phyloP scores from a whole-genome alignment of 192 early-diverging fungal genomes.

The Dissophora ornata region DNA sequence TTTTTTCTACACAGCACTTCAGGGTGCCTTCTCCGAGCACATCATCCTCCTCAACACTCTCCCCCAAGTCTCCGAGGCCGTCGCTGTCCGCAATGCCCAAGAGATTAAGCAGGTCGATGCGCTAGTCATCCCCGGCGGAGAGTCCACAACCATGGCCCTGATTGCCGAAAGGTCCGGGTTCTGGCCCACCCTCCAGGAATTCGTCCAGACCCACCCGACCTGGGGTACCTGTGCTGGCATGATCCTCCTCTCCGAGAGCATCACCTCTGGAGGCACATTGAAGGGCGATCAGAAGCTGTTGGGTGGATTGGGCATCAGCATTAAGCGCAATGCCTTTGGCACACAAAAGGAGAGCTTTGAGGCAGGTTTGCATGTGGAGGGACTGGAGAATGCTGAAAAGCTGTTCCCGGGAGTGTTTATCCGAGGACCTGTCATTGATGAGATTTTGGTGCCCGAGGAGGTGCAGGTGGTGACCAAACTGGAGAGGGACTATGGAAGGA shows the following conservation, averaged over 20 bases:
- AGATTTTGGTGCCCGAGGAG: constrained; percentile 68
- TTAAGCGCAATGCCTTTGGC: constrained; percentile 95
- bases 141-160: constrained; percentile 93
- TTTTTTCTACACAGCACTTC: constrained; percentile 85
- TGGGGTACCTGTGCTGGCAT: constrained; percentile 98
- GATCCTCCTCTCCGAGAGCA: constrained; percentile 87
- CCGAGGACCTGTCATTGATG: constrained; percentile 90
- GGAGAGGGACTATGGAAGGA: constrained; percentile 65
- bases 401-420: constrained; percentile 87
- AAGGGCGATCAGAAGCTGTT: constrained; percentile 89
- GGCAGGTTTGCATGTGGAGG: constrained; percentile 68
- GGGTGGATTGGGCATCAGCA: constrained; percentile 84
- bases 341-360: constrained; percentile 93
- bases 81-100: constrained; percentile 75
- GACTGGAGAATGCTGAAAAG: constrained; percentile 55
- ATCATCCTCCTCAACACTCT: constrained; percentile 83
- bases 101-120: constrained; percentile 84
- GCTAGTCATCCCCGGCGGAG: constrained; percentile 95
- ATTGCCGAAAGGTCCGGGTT: constrained; percentile 89
- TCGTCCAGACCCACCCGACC: constrained; percentile 81
- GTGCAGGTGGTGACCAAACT: constrained; percentile 83
- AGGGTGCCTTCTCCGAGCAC: constrained; percentile 97
- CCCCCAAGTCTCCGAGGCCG: constrained; percentile 62
- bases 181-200: constrained; percentile 80
- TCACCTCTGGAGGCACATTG: constrained; percentile 73